Conservation (phyloP, 179 eudicot species). For the Heliamphora pulchella region DNA sequence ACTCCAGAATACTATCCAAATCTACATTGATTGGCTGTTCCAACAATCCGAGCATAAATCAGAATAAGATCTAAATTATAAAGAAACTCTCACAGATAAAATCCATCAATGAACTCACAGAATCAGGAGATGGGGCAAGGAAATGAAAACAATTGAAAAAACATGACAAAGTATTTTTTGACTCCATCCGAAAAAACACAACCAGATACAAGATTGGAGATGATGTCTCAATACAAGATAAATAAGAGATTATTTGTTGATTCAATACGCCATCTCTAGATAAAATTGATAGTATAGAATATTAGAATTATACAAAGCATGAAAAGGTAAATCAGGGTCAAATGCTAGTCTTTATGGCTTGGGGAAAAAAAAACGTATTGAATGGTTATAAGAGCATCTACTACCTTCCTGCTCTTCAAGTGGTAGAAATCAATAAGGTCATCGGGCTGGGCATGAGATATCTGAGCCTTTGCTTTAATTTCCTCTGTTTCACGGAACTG, state of each 20-base stretch:
- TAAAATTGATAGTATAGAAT: neutral
- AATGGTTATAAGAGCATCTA: neutral
- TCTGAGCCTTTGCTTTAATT: slow-evolving; percentile 80
- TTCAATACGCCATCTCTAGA: neutral
- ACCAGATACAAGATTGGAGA: neutral
- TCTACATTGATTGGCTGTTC: no score
- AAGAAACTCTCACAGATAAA: no score
- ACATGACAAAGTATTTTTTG: neutral
- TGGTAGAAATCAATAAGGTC: slow-evolving; percentile 97
- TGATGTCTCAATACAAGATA: neutral
- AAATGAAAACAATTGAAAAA: neutral
- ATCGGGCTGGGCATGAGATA: slow-evolving; percentile 88
- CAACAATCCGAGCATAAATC: no score
- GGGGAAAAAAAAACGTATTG: neutral
- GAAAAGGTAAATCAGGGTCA: slow-evolving; percentile 1
- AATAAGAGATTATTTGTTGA: neutral
- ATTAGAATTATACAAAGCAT: neutral
- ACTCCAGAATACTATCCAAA: no score
- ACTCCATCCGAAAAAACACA: neutral
- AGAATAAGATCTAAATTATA: no score
- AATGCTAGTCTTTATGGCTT: neutral
- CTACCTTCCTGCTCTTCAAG: slow-evolving; percentile 91
- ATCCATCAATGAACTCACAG: neutral
- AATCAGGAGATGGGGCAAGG: slow-evolving; percentile 5
- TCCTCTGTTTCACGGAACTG: slow-evolving; percentile 90